These are phyloP conservation scores for Pseudozyma thailandica DNA, from an alignment of 1,284 basidiomycete species.

Conservation along the genomic window DNA sequence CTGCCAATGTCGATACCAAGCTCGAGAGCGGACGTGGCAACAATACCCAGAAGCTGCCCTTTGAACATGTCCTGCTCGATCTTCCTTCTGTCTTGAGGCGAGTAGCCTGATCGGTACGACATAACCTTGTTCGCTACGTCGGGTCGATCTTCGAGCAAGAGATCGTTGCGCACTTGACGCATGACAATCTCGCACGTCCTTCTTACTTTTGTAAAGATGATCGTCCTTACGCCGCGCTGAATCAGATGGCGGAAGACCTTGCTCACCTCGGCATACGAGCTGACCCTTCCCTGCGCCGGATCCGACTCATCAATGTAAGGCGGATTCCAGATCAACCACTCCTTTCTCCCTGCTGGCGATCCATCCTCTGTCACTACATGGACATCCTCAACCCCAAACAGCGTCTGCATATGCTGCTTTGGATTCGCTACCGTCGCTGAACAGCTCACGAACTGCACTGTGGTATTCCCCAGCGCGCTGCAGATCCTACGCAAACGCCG, in stretches of 20 bases:
- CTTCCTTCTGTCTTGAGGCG: conserved; percentile 77
- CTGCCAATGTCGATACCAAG: conserved; percentile 90
- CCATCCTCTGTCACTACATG: conserved; percentile 82
- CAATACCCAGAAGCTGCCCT: conserved; percentile 80
- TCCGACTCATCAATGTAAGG: conserved; percentile 75
- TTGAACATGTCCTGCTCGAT: conserved; percentile 89
- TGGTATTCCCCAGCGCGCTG: conserved; percentile 83
- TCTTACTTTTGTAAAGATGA: conserved; percentile 88
- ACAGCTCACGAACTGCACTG: conserved; percentile 81
- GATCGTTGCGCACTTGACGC: conserved; percentile 79
- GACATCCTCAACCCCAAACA: conserved; percentile 74
- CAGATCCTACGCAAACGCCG: conserved; percentile 78
- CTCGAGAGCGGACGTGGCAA: conserved; percentile 91
- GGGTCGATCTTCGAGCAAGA: conserved; percentile 79
- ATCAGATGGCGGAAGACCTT: conserved; percentile 82
- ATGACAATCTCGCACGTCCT: conserved; percentile 85
- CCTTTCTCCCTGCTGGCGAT: conserved; percentile 82
- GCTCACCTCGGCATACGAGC: conserved; percentile 79
- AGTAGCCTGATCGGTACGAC: conserved; percentile 84
- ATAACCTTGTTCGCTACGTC: conserved; percentile 83
- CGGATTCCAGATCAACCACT: conserved; percentile 71
- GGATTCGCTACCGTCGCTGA: conserved; percentile 88
- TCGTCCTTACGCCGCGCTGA: conserved; percentile 81
- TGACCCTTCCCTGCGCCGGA: conserved; percentile 74
- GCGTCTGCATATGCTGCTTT: conserved; percentile 59